phyloP scores from a whole-genome alignment of 805 yeast species.

The Jamesozyma hellenica region DNA sequence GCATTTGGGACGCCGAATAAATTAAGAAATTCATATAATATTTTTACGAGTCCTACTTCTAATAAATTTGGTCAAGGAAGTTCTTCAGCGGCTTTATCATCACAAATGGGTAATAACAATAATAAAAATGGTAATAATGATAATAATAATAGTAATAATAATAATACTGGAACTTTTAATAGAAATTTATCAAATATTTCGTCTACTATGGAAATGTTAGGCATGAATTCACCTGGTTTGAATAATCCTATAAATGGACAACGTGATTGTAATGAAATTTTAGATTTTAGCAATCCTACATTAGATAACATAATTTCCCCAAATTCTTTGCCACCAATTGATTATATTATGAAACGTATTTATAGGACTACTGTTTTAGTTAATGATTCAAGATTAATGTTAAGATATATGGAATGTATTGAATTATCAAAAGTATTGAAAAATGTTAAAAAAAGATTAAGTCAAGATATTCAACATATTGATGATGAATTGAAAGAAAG shows the following conservation, averaged over 20 bases:
- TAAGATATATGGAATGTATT: conserved; percentile 27
- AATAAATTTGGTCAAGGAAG: neutral
- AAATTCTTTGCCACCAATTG: conserved; percentile 46
- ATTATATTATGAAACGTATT: conserved; percentile 45
- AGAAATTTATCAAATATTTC: neutral
- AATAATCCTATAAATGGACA: too few species aligned
- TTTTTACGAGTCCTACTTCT: too few species aligned
- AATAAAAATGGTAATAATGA: neutral
- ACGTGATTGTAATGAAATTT: neutral
- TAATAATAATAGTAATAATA: neutral
- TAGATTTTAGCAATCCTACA: conserved; percentile 23
- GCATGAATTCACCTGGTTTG: too few species aligned
- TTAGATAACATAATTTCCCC: conserved; percentile 50
- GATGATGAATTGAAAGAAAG: conserved; percentile 4
- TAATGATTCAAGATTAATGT: conserved; percentile 53
- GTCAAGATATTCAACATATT: conserved; percentile 5
- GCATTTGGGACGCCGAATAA: too few species aligned
- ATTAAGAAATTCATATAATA: too few species aligned
- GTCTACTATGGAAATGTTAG: too few species aligned
- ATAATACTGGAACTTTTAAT: neutral
- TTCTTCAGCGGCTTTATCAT: conserved; percentile 4
- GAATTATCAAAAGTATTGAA: conserved; percentile 22
- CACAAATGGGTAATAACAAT: conserved; percentile 7
- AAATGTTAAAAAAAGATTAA: conserved; percentile 12
- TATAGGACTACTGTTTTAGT: conserved; percentile 53